A percentile compares a stretch with the other conserved stretches of the same genome.
Conservation (phyloP, 2,329 filamentous ascomycete species). For the Immersiporthe knoxdaviesiana region DNA sequence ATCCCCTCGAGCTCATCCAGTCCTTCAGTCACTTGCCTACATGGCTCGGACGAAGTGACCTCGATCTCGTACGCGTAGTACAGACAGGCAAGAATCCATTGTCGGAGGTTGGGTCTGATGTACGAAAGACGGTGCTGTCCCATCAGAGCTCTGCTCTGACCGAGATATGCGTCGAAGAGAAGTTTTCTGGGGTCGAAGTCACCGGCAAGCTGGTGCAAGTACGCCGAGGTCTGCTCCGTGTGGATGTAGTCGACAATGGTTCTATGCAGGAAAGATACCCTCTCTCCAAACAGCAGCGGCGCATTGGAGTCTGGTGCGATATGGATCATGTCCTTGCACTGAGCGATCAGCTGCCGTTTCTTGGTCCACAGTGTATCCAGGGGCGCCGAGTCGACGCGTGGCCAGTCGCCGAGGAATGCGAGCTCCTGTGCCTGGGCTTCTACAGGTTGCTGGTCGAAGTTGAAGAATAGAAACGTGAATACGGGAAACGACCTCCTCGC, state of each 20-base stretch:
- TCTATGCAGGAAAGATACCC: conserved; percentile 22
- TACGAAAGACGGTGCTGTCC: conserved; percentile 13
- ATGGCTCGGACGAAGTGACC: not conserved
- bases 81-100: conserved; percentile 15
- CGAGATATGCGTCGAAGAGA: conserved; percentile 15
- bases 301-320: conserved; percentile 6
- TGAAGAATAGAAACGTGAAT: conserved; percentile 9
- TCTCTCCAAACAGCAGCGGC: conserved; percentile 16
- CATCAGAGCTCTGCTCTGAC: conserved; percentile 14
- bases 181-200: conserved; percentile 8
- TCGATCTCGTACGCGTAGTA: conserved; percentile 14
- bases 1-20: conserved; percentile 14
- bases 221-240: conserved; percentile 27
- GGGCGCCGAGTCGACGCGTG: not conserved
- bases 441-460: conserved; percentile 3
- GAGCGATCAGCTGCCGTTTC: conserved; percentile 11
- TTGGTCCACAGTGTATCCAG: not conserved
- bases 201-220: not conserved
- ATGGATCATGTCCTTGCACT: conserved; percentile 20
- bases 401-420: conserved; percentile 11
- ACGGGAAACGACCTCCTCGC: conserved; percentile 10
- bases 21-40: not conserved
- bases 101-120: not conserved
- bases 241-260: conserved; percentile 26
- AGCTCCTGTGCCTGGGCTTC: not conserved